Base-by-base conservation (phyloP, 1,139 yeast genomes). In the Saccharomyces hybrid region DNA sequence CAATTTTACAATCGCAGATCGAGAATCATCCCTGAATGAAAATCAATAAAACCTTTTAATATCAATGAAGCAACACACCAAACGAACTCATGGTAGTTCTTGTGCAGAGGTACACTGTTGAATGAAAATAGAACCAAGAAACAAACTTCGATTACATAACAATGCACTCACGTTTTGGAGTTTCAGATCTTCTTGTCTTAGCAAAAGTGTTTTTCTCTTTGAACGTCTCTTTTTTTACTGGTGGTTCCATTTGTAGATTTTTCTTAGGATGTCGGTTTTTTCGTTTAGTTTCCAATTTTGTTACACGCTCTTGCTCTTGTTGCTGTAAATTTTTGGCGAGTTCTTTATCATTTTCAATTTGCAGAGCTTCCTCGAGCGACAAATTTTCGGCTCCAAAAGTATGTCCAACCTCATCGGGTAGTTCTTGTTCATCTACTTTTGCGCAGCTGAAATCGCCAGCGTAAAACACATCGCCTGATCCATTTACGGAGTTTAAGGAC, bases 391-490 rank as follows among this genome's bases (percentile, higher is more conserved):
- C 9, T 34, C 23, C 11, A 16, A 34, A 14, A 7, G 1, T 16
- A n/a, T 16, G 25, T 50, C 11, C 23, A 42, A 28, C 46, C 23
- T 14, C 51, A 46, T 25, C 52, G 32, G 14, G 51, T 57, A 19
- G 34, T 42, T 6, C 51, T 1, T 25, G 19, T 5, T 47, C 42
- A 27, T 56, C 60, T 23, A 59, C 50, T 19, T 55, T 55, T 13
- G 62, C 52, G 13, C 82, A 83, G 6, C 73, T 67, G 60, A 86
- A 86, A 47, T 74, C 75, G 1, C 88, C 88, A 13, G 81, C 78
- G 66, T 81, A 84, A 65, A 86, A 87, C 42, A 76, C 72, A 64
- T 88, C 95, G 27, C 78, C 81, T 5, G 76, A 74, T 0, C 96
- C 96, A 53, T 78, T 76, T 3, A 84, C 77, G 2, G 88, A 81